Evolutionary conservation across 768 basidiomycete genomes (phyloP).

Genomic region (Agaricus subrufescens): DNA sequence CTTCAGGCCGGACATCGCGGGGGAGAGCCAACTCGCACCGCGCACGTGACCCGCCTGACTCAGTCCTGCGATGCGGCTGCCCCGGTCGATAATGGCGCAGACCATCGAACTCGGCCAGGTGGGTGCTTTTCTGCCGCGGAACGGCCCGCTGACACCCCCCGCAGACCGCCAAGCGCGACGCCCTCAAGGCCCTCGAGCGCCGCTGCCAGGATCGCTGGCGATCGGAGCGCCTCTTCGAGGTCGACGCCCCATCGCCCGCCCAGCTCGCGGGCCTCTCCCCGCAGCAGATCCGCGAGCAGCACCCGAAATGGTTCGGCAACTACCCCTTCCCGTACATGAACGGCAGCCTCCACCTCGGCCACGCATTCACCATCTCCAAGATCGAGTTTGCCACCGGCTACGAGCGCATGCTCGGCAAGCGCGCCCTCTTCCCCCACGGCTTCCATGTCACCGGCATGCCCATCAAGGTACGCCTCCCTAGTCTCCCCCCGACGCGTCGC

Average conservation of each 20-base stretch:
- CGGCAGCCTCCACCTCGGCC: constrained; percentile 93
- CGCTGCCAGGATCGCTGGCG: constrained; percentile 84
- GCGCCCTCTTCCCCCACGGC: constrained; percentile 94
- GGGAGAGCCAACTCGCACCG: no score
- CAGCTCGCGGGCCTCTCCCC: constrained; percentile 58
- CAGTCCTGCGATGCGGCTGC: no score
- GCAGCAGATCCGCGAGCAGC: constrained; percentile 63
- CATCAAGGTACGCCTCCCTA: constrained; percentile 73
- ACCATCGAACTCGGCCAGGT: constrained; percentile 67
- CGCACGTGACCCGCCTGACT: no score
- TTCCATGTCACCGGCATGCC: constrained; percentile 99
- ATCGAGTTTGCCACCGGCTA: constrained; percentile 96
- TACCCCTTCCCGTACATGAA: constrained; percentile 99
- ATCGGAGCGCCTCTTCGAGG: constrained; percentile 75
- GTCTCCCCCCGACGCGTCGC: background rate
- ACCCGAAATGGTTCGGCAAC: constrained; percentile 97
- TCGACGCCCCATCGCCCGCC: constrained; percentile 69
- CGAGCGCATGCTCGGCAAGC: constrained; percentile 91
- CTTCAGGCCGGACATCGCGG: constrained; percentile 66
- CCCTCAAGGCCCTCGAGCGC: constrained; percentile 76
- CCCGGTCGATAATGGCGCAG: constrained; percentile 39
- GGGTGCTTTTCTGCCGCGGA: constrained; percentile 8
- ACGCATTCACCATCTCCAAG: constrained; percentile 97
- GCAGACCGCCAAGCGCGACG: constrained; percentile 95
- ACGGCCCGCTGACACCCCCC: background rate